Evolutionary conservation across 2,329 filamentous ascomycete species (phyloP).

Genomic region (Penicillium sp.): DNA sequence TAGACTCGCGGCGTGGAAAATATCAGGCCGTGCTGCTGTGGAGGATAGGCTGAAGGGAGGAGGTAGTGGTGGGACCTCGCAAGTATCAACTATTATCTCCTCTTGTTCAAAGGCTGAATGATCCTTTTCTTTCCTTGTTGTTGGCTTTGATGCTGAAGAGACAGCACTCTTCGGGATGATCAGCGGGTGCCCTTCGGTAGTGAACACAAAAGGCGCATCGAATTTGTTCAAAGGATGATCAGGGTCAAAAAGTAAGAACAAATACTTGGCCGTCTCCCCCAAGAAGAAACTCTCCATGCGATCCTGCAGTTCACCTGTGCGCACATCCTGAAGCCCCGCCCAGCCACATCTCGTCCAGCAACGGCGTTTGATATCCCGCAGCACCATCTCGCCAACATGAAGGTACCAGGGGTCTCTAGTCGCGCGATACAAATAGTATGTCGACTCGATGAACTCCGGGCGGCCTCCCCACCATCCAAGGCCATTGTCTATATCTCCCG

Average conservation of each 20-base stretch:
- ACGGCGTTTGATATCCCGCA: conserved; percentile 79
- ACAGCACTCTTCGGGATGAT: conserved; percentile 63
- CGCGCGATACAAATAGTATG: conserved; percentile 90
- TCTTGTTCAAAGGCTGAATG: conserved; percentile 11
- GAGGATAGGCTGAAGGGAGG: conserved; percentile 71
- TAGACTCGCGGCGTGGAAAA: conserved; percentile 85
- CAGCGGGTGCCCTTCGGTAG: conserved; percentile 90
- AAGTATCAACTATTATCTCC: conserved; percentile 48
- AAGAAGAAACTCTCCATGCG: conserved; percentile 99
- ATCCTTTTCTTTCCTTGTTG: not conserved
- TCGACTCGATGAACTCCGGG: conserved; percentile 95
- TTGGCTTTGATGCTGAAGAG: conserved; percentile 14
- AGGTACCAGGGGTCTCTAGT: conserved; percentile 96
- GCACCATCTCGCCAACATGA: conserved; percentile 91
- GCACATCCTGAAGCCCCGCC: conserved; percentile 81
- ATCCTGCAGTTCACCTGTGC: conserved; percentile 80
- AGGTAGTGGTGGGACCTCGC: conserved; percentile 58
- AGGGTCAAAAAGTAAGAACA: conserved; percentile 85
- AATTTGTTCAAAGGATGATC: conserved; percentile 82
- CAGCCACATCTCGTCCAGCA: conserved; percentile 92
- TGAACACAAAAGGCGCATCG: conserved; percentile 87
- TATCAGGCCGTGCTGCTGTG: conserved; percentile 71
- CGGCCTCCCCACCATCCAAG: conserved; percentile 93
- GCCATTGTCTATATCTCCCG: conserved; percentile 77
- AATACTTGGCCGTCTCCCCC: conserved; percentile 92